Conservation (phyloP, 2,329 filamentous ascomycete species). For the Sordariomycetes sp. region DNA sequence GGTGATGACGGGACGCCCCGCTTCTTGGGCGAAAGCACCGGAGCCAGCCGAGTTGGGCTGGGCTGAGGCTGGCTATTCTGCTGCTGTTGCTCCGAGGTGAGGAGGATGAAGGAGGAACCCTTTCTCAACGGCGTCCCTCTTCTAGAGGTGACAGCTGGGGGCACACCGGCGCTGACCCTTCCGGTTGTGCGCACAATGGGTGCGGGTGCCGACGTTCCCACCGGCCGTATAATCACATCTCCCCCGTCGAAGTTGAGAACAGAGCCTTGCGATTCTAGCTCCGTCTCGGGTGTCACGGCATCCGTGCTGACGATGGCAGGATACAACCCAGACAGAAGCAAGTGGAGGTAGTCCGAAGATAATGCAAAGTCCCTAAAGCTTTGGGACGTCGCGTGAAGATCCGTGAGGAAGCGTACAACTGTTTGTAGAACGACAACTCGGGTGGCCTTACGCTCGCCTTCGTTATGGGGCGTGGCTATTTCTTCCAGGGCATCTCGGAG, state of each 20-base stretch:
- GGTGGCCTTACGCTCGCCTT: slow-evolving; percentile 10
- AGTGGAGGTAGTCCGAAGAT: slow-evolving; percentile 69
- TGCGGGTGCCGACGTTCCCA: slow-evolving; percentile 48
- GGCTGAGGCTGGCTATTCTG: slow-evolving; percentile 18
- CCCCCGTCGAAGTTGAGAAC: slow-evolving; percentile 75
- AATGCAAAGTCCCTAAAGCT: slow-evolving; percentile 76
- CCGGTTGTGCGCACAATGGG: slow-evolving; percentile 52
- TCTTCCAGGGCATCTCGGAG: slow-evolving; percentile 45
- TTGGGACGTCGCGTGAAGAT: slow-evolving; percentile 65
- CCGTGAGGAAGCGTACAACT: slow-evolving; percentile 67
- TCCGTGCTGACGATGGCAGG: slow-evolving; percentile 83
- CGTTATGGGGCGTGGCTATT: slow-evolving; percentile 3
- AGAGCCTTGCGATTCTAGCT: slow-evolving; percentile 75
- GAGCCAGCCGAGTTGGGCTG: slow-evolving; percentile 52
- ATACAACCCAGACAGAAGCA: slow-evolving; percentile 71
- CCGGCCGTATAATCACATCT: slow-evolving; percentile 72
- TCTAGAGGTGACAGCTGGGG: slow-evolving; percentile 13
- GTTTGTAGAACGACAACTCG: slow-evolving; percentile 61
- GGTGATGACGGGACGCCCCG: slow-evolving; percentile 35
- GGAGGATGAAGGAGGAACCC: slow-evolving; percentile 82
- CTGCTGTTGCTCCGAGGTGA: slow-evolving; percentile 46
- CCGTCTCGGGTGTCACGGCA: slow-evolving; percentile 69
- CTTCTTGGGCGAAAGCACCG: slow-evolving; percentile 45
- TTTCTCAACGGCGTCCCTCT: slow-evolving; percentile 59
- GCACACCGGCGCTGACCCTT: background rate